These are phyloP conservation scores for Sclerotinia glacialis DNA, from an alignment of 2,329 filamentous ascomycete species.

Conservation along the genomic window DNA sequence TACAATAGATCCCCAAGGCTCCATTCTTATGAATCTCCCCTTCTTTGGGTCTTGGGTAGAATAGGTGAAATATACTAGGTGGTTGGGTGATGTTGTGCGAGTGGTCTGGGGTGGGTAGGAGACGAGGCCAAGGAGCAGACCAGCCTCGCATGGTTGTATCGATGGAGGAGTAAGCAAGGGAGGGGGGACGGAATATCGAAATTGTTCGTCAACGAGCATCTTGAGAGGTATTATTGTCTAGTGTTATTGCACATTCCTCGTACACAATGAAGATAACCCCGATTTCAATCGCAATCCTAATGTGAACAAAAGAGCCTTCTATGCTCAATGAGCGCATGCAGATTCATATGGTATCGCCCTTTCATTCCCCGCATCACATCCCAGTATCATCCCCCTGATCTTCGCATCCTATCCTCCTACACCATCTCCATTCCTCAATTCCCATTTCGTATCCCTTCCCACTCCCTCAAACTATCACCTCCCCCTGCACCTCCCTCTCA, in stretches of 20 bases:
- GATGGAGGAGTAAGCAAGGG: no score
- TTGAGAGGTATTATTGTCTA: neutral
- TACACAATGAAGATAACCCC: neutral
- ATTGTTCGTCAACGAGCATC: neutral
- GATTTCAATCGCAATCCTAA: neutral
- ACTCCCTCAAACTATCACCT: neutral
- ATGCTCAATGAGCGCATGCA: neutral
- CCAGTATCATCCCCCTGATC: no score
- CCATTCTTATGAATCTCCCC: neutral
- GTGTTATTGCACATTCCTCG: neutral
- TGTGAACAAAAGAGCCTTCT: neutral
- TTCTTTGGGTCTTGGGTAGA: neutral
- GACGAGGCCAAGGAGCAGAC: neutral
- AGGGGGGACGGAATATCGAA: neutral
- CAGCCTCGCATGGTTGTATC: neutral
- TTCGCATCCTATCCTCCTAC: neutral
- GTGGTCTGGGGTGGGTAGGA: neutral
- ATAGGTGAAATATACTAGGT: no score
- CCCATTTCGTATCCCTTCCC: neutral
- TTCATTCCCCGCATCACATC: neutral
- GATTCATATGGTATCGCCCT: neutral
- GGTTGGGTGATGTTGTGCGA: no score
- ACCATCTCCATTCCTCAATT: neutral
- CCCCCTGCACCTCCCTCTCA: slow-evolving; percentile 46
- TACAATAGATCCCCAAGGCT: neutral